A percentile compares a stretch with the other conserved stretches of the same genome.
Conservation (phyloP, 352 stramenopile species). For the Globisporangium barbulae region DNA sequence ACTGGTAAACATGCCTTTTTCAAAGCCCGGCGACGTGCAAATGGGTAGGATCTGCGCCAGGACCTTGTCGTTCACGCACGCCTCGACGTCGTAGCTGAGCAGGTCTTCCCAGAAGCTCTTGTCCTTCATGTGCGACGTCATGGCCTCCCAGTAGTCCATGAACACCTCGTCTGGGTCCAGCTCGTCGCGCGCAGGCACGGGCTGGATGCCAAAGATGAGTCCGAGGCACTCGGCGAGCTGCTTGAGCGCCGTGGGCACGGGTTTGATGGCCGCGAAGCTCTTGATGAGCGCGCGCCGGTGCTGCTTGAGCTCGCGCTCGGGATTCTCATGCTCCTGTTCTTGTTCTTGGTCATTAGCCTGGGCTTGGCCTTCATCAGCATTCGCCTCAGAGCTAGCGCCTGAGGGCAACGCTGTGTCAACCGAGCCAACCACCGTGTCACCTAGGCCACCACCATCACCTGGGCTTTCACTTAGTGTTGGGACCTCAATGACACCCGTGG, state of each 20-base stretch:
- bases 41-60: slow-evolving; percentile 55
- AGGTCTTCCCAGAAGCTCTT: slow-evolving; percentile 49
- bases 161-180: slow-evolving; percentile 70
- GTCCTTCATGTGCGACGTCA: slow-evolving; percentile 29
- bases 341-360: neutral
- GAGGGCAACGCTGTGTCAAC: neutral
- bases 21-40: slow-evolving; percentile 58
- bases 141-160: slow-evolving; percentile 70
- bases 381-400: neutral
- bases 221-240: slow-evolving; percentile 69
- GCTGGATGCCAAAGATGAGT: slow-evolving; percentile 58
- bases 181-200: slow-evolving; percentile 54
- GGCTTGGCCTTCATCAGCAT: neutral
- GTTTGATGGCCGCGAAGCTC: slow-evolving; percentile 35
- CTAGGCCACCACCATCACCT: neutral
- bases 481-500: neutral
- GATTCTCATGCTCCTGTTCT: neutral
- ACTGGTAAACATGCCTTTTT: slow-evolving; percentile 36
- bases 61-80: slow-evolving; percentile 41
- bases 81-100: slow-evolving; percentile 38
- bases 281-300: slow-evolving; percentile 23
- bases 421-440: neutral
- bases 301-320: slow-evolving; percentile 11
- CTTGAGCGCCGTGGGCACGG: slow-evolving; percentile 46
- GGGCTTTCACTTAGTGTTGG: neutral